These are phyloP conservation scores for Cylindrotheca fusiformis DNA, from an alignment of 108 stramenopile genomes.

Conservation along the genomic window DNA sequence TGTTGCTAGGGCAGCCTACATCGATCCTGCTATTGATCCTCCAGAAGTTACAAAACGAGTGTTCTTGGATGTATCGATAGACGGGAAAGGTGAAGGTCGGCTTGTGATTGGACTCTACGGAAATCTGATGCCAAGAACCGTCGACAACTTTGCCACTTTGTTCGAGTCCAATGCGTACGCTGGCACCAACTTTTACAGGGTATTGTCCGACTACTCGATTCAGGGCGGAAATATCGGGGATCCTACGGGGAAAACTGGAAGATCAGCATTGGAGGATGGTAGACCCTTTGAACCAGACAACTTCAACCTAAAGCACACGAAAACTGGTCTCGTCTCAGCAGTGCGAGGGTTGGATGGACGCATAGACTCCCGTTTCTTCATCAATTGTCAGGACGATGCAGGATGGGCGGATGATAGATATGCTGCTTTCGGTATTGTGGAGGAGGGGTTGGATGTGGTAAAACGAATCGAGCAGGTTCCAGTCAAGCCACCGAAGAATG, in stretches of 20 bases:
- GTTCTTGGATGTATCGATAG: conserved; percentile 48
- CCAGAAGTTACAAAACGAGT: conserved; percentile 58
- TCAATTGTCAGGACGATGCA: conserved; percentile 53
- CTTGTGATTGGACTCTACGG: conserved; percentile 66
- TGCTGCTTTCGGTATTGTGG: conserved; percentile 71
- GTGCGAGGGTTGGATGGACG: conserved; percentile 40
- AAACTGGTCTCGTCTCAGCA: conserved; percentile 48
- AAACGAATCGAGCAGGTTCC: conserved; percentile 52
- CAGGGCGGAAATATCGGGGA: conserved; percentile 73
- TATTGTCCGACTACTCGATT: conserved; percentile 55
- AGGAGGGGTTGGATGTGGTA: conserved; percentile 53
- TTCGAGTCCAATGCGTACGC: conserved; percentile 49
- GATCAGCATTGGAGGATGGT: conserved; percentile 35
- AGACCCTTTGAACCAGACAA: conserved; percentile 60
- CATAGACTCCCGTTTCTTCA: conserved; percentile 71
- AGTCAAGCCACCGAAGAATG: conserved; percentile 62
- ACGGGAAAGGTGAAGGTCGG: conserved; percentile 21
- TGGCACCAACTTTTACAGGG: conserved; percentile 62
- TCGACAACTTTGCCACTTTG: conserved; percentile 52
- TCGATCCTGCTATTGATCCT: conserved; percentile 48
- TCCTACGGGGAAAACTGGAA: conserved; percentile 38
- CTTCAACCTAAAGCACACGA: conserved; percentile 58
- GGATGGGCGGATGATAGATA: conserved; percentile 80
- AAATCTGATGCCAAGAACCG: conserved; percentile 54
- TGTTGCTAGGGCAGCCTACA: conserved; percentile 33